These are phyloP conservation scores for Schwanniomyces occidentalis DNA, from an alignment of 805 yeast species.

Conservation along the genomic window DNA sequence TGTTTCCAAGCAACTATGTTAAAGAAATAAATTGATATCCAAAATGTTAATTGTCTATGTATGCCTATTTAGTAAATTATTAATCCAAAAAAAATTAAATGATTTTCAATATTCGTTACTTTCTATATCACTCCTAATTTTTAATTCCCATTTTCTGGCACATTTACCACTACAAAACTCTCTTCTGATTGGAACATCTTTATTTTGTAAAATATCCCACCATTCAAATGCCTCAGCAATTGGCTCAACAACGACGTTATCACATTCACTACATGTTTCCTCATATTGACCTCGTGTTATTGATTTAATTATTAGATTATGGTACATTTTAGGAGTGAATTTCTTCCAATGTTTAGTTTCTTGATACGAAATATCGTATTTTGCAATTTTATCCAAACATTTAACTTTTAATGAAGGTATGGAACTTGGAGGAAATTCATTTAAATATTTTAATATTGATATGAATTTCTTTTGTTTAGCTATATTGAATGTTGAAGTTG, in stretches of 20 bases:
- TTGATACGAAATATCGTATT: slow-evolving; percentile 52
- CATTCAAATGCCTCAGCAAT: slow-evolving; percentile 62
- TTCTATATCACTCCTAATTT: slow-evolving; percentile 6
- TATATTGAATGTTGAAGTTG: slow-evolving; percentile 19
- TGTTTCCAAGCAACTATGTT: slow-evolving; percentile 34
- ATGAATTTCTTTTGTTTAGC: slow-evolving; percentile 23
- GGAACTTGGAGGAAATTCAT: slow-evolving; percentile 3
- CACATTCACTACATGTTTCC: slow-evolving; percentile 56
- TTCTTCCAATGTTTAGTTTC: slow-evolving; percentile 57
- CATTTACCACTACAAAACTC: slow-evolving; percentile 59
- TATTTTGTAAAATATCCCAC: slow-evolving; percentile 62
- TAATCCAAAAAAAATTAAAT: no score
- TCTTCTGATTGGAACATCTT: slow-evolving; percentile 51
- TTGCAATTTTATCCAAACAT: slow-evolving; percentile 49
- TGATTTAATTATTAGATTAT: slow-evolving; percentile 49
- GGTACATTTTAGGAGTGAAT: slow-evolving; percentile 46
- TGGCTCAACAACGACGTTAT: slow-evolving; percentile 50
- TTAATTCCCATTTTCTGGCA: slow-evolving; percentile 23
- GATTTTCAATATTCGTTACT: slow-evolving; percentile 3
- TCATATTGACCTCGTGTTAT: slow-evolving; percentile 51
- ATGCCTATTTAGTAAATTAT: no score
- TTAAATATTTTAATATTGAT: slow-evolving; percentile 28
- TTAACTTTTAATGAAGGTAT: slow-evolving; percentile 50
- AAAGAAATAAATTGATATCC: slow-evolving; percentile 5
- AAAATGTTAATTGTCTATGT: background rate